Percentiles rank a stretch among this genome's conserved stretches.
Conservation (phyloP, 2,329 filamentous ascomycete species). For the Colletotrichum camelliae region DNA sequence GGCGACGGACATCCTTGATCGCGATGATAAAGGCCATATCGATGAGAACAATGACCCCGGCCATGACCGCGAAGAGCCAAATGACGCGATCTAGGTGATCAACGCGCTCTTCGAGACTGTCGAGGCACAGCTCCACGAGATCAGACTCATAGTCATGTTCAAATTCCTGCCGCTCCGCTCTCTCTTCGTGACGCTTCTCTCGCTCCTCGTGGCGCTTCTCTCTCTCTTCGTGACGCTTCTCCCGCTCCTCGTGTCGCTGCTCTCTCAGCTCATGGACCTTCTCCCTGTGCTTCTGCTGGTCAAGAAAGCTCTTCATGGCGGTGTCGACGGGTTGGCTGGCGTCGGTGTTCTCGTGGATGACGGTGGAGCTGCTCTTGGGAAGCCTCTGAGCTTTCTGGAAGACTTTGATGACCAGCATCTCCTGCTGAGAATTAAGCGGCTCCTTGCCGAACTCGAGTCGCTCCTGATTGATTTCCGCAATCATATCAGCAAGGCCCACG, state of each 20-base stretch:
- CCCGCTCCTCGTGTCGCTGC: background rate
- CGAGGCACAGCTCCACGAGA: background rate
- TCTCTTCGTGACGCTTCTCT: background rate
- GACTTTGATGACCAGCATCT: background rate
- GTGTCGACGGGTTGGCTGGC: background rate
- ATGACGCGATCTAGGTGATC: background rate
- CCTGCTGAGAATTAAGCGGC: background rate
- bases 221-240: background rate
- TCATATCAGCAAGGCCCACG: background rate
- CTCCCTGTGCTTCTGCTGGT: background rate
- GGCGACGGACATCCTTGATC: background rate
- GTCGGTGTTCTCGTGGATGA: background rate
- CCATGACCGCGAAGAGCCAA: background rate
- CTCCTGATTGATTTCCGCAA: background rate
- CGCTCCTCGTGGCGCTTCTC: background rate
- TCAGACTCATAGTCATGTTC: background rate
- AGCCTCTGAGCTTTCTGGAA: background rate
- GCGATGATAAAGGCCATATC: background rate
- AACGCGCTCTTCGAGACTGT: background rate
- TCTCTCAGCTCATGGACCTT: background rate
- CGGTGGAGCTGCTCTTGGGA: background rate
- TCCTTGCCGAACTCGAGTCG: background rate
- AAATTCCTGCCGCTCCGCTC: background rate
- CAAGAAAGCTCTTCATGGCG: background rate
- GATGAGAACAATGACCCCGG: background rate